phyloP scores from a whole-genome alignment of 805 yeast species.

The Citeromyces nyonsensis region DNA sequence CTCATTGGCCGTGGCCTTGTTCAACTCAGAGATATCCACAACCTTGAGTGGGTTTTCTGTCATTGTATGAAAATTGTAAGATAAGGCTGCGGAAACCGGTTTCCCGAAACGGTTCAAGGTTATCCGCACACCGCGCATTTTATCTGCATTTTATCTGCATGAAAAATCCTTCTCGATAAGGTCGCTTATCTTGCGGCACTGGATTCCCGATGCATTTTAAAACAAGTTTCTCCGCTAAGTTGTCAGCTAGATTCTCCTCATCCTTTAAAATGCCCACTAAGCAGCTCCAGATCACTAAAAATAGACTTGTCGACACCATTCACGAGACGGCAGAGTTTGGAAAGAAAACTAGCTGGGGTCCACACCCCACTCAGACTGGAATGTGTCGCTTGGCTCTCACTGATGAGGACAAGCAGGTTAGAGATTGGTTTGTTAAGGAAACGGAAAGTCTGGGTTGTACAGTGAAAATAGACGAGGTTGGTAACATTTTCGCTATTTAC shows the following conservation, averaged over 20 bases:
- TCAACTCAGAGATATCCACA: constrained; percentile 34
- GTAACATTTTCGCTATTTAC: constrained; percentile 51
- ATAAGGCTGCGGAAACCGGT: too few species aligned
- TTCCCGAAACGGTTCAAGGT: too few species aligned
- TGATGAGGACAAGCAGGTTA: constrained; percentile 46
- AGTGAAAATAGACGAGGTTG: constrained; percentile 46
- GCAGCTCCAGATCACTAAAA: constrained; percentile 12
- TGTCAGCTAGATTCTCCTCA: too few species aligned
- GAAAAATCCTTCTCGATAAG: too few species aligned
- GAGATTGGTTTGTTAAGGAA: constrained; percentile 51
- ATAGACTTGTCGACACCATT: constrained; percentile 38
- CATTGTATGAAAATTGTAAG: neutral
- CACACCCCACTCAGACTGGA: constrained; percentile 41
- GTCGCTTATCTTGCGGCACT: too few species aligned
- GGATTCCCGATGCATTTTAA: too few species aligned
- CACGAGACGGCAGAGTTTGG: constrained; percentile 52
- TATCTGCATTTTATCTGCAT: too few species aligned
- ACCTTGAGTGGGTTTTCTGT: constrained; percentile 31
- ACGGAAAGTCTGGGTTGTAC: constrained; percentile 36
- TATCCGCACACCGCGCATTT: too few species aligned
- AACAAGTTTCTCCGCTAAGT: too few species aligned
- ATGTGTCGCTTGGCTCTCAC: constrained; percentile 49
- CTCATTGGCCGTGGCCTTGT: constrained; percentile 26
- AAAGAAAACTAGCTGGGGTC: constrained; percentile 50
- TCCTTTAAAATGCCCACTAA: too few species aligned